phyloP scores from a whole-genome alignment of 805 yeast species.

The Spathaspora hagerdaliae region DNA sequence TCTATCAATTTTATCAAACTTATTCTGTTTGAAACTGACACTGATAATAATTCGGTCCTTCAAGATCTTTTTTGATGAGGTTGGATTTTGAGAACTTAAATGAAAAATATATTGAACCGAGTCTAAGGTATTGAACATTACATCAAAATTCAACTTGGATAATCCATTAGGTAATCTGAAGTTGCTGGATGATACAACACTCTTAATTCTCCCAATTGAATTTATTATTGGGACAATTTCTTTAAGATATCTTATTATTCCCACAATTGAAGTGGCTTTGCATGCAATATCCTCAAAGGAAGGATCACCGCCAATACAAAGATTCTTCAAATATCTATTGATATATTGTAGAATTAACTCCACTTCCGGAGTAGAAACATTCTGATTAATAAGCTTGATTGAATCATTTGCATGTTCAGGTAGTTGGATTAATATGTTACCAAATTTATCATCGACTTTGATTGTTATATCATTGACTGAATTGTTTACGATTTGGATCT shows the following conservation, averaged over 20 bases:
- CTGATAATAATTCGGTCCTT: slow-evolving; percentile 31
- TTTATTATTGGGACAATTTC: slow-evolving; percentile 26
- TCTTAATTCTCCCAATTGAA: slow-evolving; percentile 16
- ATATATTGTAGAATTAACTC: slow-evolving; percentile 18
- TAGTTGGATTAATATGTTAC: slow-evolving; percentile 14
- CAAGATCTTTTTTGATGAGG: slow-evolving; percentile 27
- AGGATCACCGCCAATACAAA: background rate
- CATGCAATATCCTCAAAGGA: too few species aligned
- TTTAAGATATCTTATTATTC: slow-evolving; percentile 30
- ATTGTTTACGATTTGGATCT: slow-evolving; percentile 22
- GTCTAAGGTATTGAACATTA: slow-evolving; percentile 26
- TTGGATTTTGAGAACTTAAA: slow-evolving; percentile 21
- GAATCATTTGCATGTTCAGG: slow-evolving; percentile 12
- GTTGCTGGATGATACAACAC: slow-evolving; percentile 9
- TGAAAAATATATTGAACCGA: slow-evolving; percentile 27
- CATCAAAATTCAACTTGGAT: slow-evolving; percentile 27
- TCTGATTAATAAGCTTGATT: background rate
- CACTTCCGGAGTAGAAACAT: slow-evolving; percentile 3
- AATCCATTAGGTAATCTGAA: slow-evolving; percentile 27
- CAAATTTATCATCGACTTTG: slow-evolving; percentile 20
- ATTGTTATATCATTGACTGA: slow-evolving; percentile 26
- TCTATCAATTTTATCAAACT: slow-evolving; percentile 20
- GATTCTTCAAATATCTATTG: slow-evolving; percentile 18
- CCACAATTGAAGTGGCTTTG: slow-evolving; percentile 19
- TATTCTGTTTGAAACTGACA: slow-evolving; percentile 25